Evolutionary conservation across 108 stramenopile genomes (phyloP).

Genomic region (Nitzschia sp.): DNA sequence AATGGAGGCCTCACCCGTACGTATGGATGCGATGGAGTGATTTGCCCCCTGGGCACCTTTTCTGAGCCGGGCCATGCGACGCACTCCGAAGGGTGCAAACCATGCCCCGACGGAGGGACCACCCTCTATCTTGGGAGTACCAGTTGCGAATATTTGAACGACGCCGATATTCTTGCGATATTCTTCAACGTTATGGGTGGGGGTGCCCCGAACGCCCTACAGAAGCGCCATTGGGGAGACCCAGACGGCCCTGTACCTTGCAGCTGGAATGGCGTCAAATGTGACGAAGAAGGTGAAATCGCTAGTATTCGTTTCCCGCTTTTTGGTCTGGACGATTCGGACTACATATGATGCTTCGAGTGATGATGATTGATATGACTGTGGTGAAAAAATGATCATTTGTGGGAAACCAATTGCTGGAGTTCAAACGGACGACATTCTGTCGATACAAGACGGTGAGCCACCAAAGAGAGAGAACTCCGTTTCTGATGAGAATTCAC

Average conservation of each 20-base stretch:
- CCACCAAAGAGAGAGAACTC: no score
- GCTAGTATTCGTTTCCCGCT: constrained; percentile 37
- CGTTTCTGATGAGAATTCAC: no score
- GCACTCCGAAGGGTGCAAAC: constrained; percentile 40
- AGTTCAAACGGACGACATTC: no score
- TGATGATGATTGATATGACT: no score
- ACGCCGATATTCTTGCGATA: constrained; percentile 51
- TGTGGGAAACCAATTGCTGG: no score
- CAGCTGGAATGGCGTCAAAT: constrained; percentile 52
- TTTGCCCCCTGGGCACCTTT: constrained; percentile 64
- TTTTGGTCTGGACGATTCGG: constrained; percentile 12
- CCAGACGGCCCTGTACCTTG: constrained; percentile 25
- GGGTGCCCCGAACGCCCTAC: constrained; percentile 19
- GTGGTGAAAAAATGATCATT: no score
- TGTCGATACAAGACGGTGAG: no score
- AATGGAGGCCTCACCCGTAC: constrained; percentile 47
- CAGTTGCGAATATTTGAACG: constrained; percentile 32
- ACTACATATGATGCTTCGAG: no score
- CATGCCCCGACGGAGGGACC: constrained; percentile 48
- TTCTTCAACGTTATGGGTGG: constrained; percentile 58
- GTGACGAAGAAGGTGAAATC: constrained; percentile 43
- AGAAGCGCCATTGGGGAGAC: constrained; percentile 41
- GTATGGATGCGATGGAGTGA: constrained; percentile 60
- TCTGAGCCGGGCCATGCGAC: constrained; percentile 50
- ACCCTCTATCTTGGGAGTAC: constrained; percentile 51